Conservation (phyloP, 164 flowering plant genomes). For the Tetracentron sinense region DNA sequence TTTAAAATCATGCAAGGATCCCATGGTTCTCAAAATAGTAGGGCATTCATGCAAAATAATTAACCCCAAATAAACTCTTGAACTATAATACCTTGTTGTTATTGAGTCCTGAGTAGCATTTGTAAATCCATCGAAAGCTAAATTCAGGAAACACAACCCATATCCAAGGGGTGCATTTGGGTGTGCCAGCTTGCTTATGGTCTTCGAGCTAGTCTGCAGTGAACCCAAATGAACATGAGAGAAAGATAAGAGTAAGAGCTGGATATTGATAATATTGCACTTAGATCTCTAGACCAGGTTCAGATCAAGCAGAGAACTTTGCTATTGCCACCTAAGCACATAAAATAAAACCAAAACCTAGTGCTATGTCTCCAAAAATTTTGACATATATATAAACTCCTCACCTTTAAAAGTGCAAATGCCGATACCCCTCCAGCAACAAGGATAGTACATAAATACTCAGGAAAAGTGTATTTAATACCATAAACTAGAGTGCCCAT, state of each 20-base stretch:
- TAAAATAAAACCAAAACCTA: not conserved
- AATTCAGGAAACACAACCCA: constrained; percentile 87
- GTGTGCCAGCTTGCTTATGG: constrained; percentile 86
- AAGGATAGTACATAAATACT: constrained; percentile 84
- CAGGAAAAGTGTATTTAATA: constrained; percentile 75
- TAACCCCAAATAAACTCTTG: not conserved
- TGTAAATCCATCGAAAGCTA: constrained; percentile 95
- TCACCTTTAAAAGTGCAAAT: constrained; percentile 91
- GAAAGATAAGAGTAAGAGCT: no score
- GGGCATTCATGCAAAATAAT: not conserved
- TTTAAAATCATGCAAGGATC: not conserved
- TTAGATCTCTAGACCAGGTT: no score
- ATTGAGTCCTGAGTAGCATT: constrained; percentile 97
- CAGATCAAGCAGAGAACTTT: no score
- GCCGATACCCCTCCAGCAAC: constrained; percentile 98
- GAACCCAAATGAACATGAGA: constrained; percentile 7
- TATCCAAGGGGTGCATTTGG: constrained; percentile 98
- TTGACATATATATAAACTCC: constrained; percentile 4
- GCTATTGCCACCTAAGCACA: not conserved
- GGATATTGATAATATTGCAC: no score
- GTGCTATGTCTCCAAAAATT: not conserved
- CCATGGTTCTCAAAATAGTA: not conserved
- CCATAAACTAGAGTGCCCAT: constrained; percentile 95
- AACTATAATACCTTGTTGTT: constrained; percentile 57
- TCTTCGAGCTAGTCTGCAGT: constrained; percentile 93